Conservation (phyloP, 106 monocot genomes). For the Allium sativum region DNA sequence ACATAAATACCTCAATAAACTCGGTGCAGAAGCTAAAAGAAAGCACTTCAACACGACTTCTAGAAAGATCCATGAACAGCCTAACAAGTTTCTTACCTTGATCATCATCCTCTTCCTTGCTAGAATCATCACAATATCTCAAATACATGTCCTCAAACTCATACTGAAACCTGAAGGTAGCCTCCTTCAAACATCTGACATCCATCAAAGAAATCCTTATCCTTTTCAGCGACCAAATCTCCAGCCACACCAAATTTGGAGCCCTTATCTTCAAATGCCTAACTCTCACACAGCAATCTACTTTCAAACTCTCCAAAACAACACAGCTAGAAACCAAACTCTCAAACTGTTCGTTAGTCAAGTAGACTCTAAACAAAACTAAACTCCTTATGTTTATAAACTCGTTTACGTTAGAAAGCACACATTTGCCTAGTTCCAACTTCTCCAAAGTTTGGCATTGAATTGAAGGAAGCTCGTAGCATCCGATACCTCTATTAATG, state of each 20-base stretch:
- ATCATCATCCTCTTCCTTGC: slow-evolving; percentile 4
- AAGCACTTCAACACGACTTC: slow-evolving; percentile 1
- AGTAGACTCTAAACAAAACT: neutral
- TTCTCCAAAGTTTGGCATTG: slow-evolving; percentile 2
- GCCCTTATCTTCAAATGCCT: slow-evolving; percentile 2
- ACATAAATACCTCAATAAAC: neutral
- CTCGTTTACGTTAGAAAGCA: neutral
- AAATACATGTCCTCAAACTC: neutral
- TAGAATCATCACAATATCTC: slow-evolving; percentile 3
- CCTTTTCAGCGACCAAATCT: neutral
- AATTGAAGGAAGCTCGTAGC: slow-evolving; percentile 5
- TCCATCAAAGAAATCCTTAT: slow-evolving; percentile 1
- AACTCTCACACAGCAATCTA: neutral
- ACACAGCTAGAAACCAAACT: slow-evolving; percentile 1
- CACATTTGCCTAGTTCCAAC: slow-evolving; percentile 6
- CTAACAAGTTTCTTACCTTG: slow-evolving; percentile 2
- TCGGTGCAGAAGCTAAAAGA: neutral
- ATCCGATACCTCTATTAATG: slow-evolving; percentile 3
- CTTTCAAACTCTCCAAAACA: slow-evolving; percentile 10
- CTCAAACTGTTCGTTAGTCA: slow-evolving; percentile 7
- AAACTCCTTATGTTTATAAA: slow-evolving; percentile 7
- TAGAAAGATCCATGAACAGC: slow-evolving; percentile 1
- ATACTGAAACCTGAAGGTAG: slow-evolving; percentile 4
- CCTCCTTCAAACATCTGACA: neutral
- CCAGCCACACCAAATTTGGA: neutral